Evolutionary conservation across 2,329 filamentous ascomycete genomes (phyloP).

Genomic region (Aspergillus unguis): DNA sequence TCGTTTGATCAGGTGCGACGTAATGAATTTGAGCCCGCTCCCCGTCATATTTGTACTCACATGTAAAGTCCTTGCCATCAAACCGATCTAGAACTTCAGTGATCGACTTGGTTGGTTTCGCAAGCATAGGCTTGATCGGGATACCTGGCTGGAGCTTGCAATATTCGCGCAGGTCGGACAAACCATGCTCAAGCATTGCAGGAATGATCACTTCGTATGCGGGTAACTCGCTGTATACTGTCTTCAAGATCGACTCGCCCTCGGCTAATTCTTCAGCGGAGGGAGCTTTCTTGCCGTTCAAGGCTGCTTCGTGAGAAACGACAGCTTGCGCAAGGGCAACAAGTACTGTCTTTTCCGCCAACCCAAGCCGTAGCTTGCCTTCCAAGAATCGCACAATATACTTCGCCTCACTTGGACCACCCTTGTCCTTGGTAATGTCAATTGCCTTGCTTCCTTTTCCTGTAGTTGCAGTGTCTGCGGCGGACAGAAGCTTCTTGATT

Average conservation of each 20-base stretch:
- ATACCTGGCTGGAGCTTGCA: conserved; percentile 93
- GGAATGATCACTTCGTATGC: conserved; percentile 95
- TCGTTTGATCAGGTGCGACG: conserved; percentile 73
- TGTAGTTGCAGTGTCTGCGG: conserved; percentile 70
- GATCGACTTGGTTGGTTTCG: conserved; percentile 96
- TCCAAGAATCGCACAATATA: conserved; percentile 90
- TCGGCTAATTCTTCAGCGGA: conserved; percentile 74
- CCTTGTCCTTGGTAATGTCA: conserved; percentile 89
- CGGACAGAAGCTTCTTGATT: conserved; percentile 94
- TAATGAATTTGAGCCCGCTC: conserved; percentile 99
- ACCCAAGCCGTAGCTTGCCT: conserved; percentile 84
- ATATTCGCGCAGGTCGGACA: conserved; percentile 74
- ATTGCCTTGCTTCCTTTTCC: conserved; percentile 64
- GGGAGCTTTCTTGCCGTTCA: conserved; percentile 64
- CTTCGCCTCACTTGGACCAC: conserved; percentile 91
- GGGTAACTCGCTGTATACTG: conserved; percentile 88
- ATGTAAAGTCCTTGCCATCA: conserved; percentile 91
- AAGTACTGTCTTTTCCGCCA: conserved; percentile 89
- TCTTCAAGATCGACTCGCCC: conserved; percentile 82
- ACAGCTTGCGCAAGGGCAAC: conserved; percentile 87
- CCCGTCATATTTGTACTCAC: conserved; percentile 98
- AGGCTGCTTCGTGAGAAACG: conserved; percentile 74
- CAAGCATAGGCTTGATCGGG: conserved; percentile 96
- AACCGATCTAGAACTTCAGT: conserved; percentile 97
- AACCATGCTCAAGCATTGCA: conserved; percentile 79